Evolutionary conservation across 1,139 yeast genomes (phyloP), one percentile per base, ranked within the genome.

Genomic region (Pichia sp.): DNA sequence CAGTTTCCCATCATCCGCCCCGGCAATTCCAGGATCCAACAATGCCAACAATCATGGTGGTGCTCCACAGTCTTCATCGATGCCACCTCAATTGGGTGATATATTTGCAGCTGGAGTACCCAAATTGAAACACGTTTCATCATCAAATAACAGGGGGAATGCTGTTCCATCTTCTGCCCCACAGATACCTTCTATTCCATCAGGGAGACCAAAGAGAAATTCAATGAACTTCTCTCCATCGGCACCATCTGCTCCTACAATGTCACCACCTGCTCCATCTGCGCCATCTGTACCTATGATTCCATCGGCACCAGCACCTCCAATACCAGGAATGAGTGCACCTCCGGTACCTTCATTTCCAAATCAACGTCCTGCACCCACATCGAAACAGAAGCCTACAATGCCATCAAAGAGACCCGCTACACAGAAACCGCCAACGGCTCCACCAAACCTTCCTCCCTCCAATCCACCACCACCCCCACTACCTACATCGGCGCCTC

Each of bases 81-180:
- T 49, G 24, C 47, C 55, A 6, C 80, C 79, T n/a, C 77, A 67
- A 51, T 59, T 85, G 44, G 94, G 88, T 17, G 91, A 82, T 40
- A 70, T 85, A 13, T 77, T 85, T 57, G 93, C 95, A 8, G 87
- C 85, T 10, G 95, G 95, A 2, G 70, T 86, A 56, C 95, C 96
- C 8, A 84, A 82, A 51, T 64, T 86, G 47, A 76, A 73, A 48
- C 77, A 77, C 44, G 69, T 70, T 27, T 64, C 62, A 20, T 72
- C 69, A n/a, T 55, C 70, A 2, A 59, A 69, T 9, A 46, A 51
- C 2, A 14, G 9, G 10, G 12, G n/a, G n/a, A n/a, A n/a, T n/a
- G 34, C 52, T 38, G 11, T 6, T 7, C 19, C 33, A 10, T 39
- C 24, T 9, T 46, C 52, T 18, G 47, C 50, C 30, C 56, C 62